A percentile compares a stretch with the other conserved stretches of the same genome.
phyloP scores from a whole-genome alignment of 306 rosid species.

The Prunus kanzakura region DNA sequence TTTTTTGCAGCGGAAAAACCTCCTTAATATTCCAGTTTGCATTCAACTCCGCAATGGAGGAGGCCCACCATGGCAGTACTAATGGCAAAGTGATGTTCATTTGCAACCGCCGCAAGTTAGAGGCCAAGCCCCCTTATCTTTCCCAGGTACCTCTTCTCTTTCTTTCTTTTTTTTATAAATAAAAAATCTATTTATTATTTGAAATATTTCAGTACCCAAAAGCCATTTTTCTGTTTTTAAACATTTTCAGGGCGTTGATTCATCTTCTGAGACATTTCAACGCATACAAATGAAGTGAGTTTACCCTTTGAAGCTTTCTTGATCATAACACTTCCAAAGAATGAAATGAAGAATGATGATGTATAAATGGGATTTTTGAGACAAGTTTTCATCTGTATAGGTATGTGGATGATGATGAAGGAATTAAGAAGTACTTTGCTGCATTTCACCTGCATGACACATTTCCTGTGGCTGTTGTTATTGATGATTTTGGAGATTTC shows the following conservation, averaged over 20 bases:
- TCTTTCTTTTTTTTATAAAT: background rate
- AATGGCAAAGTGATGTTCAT: conserved; percentile 56
- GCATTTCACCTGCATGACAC: conserved; percentile 69
- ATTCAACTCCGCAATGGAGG: conserved; percentile 43
- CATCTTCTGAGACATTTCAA: conserved; percentile 57
- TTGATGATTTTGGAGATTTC: conserved; percentile 84
- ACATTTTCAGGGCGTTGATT: conserved; percentile 57
- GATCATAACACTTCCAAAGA: background rate
- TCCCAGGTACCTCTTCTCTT: conserved; percentile 51
- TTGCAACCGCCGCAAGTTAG: conserved; percentile 52
- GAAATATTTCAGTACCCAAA: background rate
- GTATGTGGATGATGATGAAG: conserved; percentile 77
- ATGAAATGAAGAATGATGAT: too few relatives aligned
- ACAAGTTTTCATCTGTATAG: conserved; percentile 21
- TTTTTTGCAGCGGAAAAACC: conserved; percentile 63
- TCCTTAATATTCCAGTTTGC: conserved; percentile 85
- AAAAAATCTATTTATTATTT: background rate
- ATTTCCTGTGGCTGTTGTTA: conserved; percentile 64
- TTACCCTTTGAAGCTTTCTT: background rate
- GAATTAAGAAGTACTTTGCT: conserved; percentile 74
- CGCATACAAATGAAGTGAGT: conserved; percentile 73
- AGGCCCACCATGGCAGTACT: conserved; percentile 12
- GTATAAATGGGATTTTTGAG: background rate
- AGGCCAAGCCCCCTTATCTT: conserved; percentile 81
- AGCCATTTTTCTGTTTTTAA: background rate